Base-by-base conservation (phyloP, 768 basidiomycete species). In the Pholiota molesta region DNA sequence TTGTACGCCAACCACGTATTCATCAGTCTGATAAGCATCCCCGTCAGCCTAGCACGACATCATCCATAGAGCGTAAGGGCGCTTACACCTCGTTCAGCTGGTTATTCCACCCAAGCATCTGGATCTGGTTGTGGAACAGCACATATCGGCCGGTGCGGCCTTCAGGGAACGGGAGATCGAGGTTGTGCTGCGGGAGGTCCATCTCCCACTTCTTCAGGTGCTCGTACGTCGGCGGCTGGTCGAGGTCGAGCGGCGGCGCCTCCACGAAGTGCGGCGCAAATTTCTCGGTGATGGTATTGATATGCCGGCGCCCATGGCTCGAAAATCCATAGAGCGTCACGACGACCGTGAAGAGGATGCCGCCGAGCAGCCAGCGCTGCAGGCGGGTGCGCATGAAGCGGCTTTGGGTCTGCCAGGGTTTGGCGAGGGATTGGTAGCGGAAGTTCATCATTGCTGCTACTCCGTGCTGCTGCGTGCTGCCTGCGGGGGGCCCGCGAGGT, bases 71-170 rank as follows among this genome's bases (percentile, higher is more conserved):
- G 29, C 9, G 35, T 45, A 21, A 33, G 14, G 31, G 19, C 7
- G 73, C 81, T 51, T 64, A 84, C 83, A 82, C 66, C 69, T 85
- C 84, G 55, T 83, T 82, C 52, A 85, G 68, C 57, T 77, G 77
- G 66, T 85, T 86, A 66, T 85, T 85, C 81, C 82, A 84, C 1
- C 83, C 83, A 23, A 83, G 62, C 35, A 62, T 62, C 49, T 77
- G 72, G n/a, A 79, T 72, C 60, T 83, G 79, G 61, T 78, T 81
- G 6, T 72, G 72, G 64, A 85, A 84, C 47, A 77, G 77, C 53
- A 84, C 76, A 63, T 84, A 86, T 40, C 83, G 73, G 13, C 83
- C 83, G 11, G 69, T 73, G 42, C 67, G 71, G 0, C 84, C 83
- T 64, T 85, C 82, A 0, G 84, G 84, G 60, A 71, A 81, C 0